A percentile compares a stretch with the other conserved stretches of the same genome.
Evolutionary conservation across 495 filamentous ascomycete genomes (phyloP).

Genomic region (Cetradonia linearis): DNA sequence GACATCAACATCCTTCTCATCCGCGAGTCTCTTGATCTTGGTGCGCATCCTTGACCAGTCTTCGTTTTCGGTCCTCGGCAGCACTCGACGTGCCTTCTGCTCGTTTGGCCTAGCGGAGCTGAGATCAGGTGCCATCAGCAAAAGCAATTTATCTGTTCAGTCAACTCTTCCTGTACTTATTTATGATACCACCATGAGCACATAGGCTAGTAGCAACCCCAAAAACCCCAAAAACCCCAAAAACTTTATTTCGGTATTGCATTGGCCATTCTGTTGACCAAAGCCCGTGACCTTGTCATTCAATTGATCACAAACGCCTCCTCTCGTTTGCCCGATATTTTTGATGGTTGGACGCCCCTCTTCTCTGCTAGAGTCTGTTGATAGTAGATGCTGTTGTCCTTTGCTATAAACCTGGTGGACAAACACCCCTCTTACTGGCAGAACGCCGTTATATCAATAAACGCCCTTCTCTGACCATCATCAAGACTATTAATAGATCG

Average conservation of each 20-base stretch:
- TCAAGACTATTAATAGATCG: too few species aligned
- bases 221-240: neutral
- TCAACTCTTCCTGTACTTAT: slow-evolving; percentile 1
- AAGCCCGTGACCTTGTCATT: neutral
- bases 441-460: too few species aligned
- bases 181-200: slow-evolving; percentile 14
- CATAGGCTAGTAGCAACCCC: neutral
- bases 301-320: too few species aligned
- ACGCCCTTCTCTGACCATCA: too few species aligned
- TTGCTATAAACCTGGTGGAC: too few species aligned
- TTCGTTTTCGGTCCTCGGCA: neutral
- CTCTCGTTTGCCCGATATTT: neutral
- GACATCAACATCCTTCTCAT: neutral
- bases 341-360: too few species aligned
- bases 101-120: too few species aligned
- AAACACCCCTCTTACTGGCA: too few species aligned
- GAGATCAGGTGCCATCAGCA: neutral
- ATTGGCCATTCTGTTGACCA: neutral
- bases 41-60: neutral
- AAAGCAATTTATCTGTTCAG: neutral
- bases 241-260: neutral
- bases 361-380: too few species aligned
- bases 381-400: too few species aligned
- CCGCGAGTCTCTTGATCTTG: neutral
- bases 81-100: neutral